Percentiles rank a stretch among this genome's conserved stretches.
phyloP scores from a whole-genome alignment of 129 eudicot genomes.

The Pittosporum tobira region DNA sequence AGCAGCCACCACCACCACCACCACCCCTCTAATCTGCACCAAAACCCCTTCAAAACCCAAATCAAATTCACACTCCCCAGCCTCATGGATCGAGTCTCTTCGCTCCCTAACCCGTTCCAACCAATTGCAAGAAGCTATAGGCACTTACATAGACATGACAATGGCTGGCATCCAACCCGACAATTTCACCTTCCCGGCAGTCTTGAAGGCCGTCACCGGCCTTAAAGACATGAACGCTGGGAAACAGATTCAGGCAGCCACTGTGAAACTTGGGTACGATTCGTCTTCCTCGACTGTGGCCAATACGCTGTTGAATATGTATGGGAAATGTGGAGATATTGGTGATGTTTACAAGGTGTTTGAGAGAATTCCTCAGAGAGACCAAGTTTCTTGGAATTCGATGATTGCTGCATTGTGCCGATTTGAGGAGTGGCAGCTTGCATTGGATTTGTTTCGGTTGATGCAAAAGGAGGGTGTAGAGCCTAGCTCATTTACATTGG shows the following conservation, averaged over 20 bases:
- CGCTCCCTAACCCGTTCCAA: conserved; percentile 58
- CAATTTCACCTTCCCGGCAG: conserved; percentile 66
- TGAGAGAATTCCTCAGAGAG: conserved; percentile 60
- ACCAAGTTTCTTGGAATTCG: conserved; percentile 82
- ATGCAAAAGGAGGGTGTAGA: conserved; percentile 46
- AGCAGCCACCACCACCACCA: conserved; percentile 2
- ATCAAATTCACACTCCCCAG: conserved; percentile 27
- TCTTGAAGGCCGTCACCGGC: conserved; percentile 47
- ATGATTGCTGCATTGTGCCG: conserved; percentile 49
- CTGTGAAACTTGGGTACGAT: conserved; percentile 50
- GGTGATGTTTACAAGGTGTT: conserved; percentile 51
- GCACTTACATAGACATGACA: conserved; percentile 52
- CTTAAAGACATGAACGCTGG: conserved; percentile 39
- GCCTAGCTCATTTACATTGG: conserved; percentile 71
- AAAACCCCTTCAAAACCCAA: conserved; percentile 17
- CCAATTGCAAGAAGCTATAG: conserved; percentile 42
- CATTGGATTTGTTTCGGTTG: conserved; percentile 50
- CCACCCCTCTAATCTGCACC: neutral
- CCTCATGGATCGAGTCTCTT: conserved; percentile 66
- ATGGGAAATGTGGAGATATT: conserved; percentile 52
- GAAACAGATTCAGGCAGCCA: conserved; percentile 46
- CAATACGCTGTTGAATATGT: conserved; percentile 56
- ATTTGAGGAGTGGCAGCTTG: conserved; percentile 65
- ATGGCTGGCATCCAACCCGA: conserved; percentile 39
- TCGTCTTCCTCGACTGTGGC: conserved; percentile 44